Conservation (phyloP, 2,329 filamentous ascomycete species). For the Dichotomopilus funicola region DNA sequence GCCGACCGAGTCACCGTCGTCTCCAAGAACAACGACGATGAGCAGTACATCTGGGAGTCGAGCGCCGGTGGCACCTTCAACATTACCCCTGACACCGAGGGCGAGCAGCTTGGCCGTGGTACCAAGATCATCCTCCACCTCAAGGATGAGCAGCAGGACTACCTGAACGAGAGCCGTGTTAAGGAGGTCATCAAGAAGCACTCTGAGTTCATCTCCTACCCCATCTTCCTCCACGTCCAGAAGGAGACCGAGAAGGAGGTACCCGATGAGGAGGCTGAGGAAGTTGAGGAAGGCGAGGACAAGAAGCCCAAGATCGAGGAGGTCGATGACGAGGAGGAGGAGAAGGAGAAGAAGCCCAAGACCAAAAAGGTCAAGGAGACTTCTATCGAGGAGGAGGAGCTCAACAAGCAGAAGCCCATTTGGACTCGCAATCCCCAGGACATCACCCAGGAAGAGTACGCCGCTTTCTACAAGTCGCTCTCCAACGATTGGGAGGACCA, state of each 20-base stretch:
- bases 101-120: slow-evolving; percentile 84
- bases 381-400: slow-evolving; percentile 97
- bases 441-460: slow-evolving; percentile 94
- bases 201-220: slow-evolving; percentile 99
- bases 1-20: slow-evolving; percentile 92
- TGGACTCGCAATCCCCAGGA: slow-evolving; percentile 98
- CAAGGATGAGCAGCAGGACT: slow-evolving; percentile 98
- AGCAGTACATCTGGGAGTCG: slow-evolving; percentile 99
- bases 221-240: slow-evolving; percentile 98
- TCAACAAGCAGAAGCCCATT: slow-evolving; percentile 99
- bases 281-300: slow-evolving; percentile 59
- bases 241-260: slow-evolving; percentile 99
- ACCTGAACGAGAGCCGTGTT: slow-evolving; percentile 97
- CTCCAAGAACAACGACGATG: slow-evolving; percentile 99
- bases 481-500: slow-evolving; percentile 99
- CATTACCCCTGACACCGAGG: slow-evolving; percentile 82
- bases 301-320: slow-evolving; percentile 97
- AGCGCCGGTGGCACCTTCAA: slow-evolving; percentile 95
- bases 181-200: slow-evolving; percentile 99
- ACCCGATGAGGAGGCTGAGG: slow-evolving; percentile 87
- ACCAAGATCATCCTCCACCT: slow-evolving; percentile 98
- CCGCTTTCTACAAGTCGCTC: slow-evolving; percentile 99
- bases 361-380: slow-evolving; percentile 99
- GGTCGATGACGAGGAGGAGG: slow-evolving; percentile 78
- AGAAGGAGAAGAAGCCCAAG: slow-evolving; percentile 80